Evolutionary conservation across 768 basidiomycete species (phyloP).

Genomic region (Vararia minispora): DNA sequence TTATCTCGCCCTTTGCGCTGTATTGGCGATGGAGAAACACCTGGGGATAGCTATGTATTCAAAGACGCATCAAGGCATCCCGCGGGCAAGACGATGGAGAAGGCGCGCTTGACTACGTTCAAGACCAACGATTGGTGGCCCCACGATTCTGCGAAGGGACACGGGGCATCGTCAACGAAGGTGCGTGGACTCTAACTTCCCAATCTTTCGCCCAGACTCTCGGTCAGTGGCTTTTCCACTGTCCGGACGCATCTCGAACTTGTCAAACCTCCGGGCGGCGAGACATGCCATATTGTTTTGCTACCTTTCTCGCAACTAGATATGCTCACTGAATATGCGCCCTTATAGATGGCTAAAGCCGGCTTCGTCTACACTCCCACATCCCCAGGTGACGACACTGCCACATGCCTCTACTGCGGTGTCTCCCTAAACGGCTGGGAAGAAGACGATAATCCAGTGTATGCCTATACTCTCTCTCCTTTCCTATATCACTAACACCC

Average conservation of each 20-base stretch:
- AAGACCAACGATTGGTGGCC: slow-evolving; percentile 46
- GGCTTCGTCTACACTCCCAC: slow-evolving; percentile 80
- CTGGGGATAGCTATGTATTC: slow-evolving; percentile 40
- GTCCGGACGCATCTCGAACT: too few relatives aligned
- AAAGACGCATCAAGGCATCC: slow-evolving; percentile 54
- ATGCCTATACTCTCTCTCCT: slow-evolving; percentile 21
- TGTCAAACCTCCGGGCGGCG: too few relatives aligned
- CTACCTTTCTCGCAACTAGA: not conserved
- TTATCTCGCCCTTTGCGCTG: not conserved
- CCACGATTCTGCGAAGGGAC: slow-evolving; percentile 49
- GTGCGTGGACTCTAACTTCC: slow-evolving; percentile 22
- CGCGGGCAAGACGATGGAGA: slow-evolving; percentile 55
- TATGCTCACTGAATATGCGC: slow-evolving; percentile 1
- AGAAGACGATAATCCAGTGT: slow-evolving; percentile 79
- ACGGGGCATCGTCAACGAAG: slow-evolving; percentile 64
- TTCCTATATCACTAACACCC: slow-evolving; percentile 4
- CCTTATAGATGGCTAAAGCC: slow-evolving; percentile 70
- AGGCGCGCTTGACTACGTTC: slow-evolving; percentile 62
- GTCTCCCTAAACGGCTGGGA: slow-evolving; percentile 82
- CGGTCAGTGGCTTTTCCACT: too few relatives aligned
- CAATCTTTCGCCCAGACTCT: not conserved
- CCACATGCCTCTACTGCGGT: slow-evolving; percentile 78
- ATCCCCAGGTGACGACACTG: slow-evolving; percentile 60
- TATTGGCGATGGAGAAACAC: not conserved
- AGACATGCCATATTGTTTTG: not conserved